Percentiles rank a stretch among this genome's conserved stretches.
Conservation (phyloP, 306 rosid genomes). For the Datisca glomerata region DNA sequence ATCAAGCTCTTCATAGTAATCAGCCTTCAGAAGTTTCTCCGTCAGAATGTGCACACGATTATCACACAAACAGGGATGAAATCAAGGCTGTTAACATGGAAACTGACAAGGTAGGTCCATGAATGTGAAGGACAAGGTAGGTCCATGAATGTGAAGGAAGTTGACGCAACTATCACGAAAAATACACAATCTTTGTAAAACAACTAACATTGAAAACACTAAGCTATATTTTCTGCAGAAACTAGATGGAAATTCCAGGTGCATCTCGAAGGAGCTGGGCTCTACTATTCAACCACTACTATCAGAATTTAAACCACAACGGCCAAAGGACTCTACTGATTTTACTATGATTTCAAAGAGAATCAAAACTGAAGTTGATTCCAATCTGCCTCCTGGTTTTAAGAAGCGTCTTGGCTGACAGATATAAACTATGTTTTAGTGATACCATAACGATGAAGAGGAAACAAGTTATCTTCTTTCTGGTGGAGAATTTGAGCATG, state of each 20-base stretch:
- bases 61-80: not conserved
- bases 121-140: too few relatives aligned
- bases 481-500: too few relatives aligned
- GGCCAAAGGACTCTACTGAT: not conserved
- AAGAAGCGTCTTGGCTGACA: too few relatives aligned
- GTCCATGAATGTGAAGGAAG: too few relatives aligned
- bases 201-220: too few relatives aligned
- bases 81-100: constrained; percentile 29
- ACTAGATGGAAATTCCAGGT: not conserved
- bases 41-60: not conserved
- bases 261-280: constrained; percentile 3
- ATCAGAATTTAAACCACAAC: constrained; percentile 4
- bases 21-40: not conserved
- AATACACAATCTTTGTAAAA: too few relatives aligned
- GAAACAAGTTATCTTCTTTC: too few relatives aligned
- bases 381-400: too few relatives aligned
- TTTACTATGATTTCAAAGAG: not conserved
- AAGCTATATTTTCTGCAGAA: too few relatives aligned
- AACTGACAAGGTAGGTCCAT: constrained; percentile 38
- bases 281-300: not conserved
- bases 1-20: constrained; percentile 4
- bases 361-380: not conserved
- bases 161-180: too few relatives aligned
- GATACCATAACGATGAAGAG: too few relatives aligned
- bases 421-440: too few relatives aligned